These are phyloP conservation scores for Aspergillus carbonarius DNA, from an alignment of 2,329 filamentous ascomycete species.

Conservation along the genomic window DNA sequence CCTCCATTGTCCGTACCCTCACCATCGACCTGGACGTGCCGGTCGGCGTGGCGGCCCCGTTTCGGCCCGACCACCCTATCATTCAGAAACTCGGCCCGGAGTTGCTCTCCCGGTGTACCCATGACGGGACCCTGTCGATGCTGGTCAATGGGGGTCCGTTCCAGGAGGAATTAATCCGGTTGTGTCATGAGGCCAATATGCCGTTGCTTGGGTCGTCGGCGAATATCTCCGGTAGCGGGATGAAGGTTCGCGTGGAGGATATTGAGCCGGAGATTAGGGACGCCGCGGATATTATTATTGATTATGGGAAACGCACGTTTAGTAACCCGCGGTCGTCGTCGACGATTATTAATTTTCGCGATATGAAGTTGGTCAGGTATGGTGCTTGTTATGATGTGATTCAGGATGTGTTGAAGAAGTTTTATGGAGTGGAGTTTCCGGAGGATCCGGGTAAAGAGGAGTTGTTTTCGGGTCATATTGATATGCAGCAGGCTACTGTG, in stretches of 20 bases:
- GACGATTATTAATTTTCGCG: conserved; percentile 31
- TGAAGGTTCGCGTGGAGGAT: conserved; percentile 26
- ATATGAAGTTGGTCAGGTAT: conserved; percentile 25
- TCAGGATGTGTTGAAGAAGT: conserved; percentile 23
- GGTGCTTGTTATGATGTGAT: conserved; percentile 29
- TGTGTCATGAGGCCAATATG: conserved; percentile 21
- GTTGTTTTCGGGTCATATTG: conserved; percentile 18
- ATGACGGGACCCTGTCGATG: conserved; percentile 26
- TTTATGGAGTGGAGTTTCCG: conserved; percentile 19
- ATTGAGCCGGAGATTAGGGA: conserved; percentile 30
- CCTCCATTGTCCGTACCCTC: conserved; percentile 21
- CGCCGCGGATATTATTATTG: conserved; percentile 31
- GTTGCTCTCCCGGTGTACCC: conserved; percentile 16
- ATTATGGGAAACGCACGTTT: conserved; percentile 32
- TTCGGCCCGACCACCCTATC: conserved; percentile 22
- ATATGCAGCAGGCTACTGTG: not conserved
- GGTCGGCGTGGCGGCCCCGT: conserved; percentile 27
- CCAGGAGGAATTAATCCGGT: conserved; percentile 26
- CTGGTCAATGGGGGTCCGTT: conserved; percentile 28
- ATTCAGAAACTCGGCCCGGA: conserved; percentile 16
- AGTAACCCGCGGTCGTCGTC: conserved; percentile 25
- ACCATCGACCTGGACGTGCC: conserved; percentile 28
- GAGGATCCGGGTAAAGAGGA: conserved; percentile 19
- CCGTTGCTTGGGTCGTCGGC: conserved; percentile 32
- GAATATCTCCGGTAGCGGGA: conserved; percentile 32